A percentile compares a stretch with the other conserved stretches of the same genome.
phyloP scores from a whole-genome alignment of 148 eudicot species.

The Drosera capensis region DNA sequence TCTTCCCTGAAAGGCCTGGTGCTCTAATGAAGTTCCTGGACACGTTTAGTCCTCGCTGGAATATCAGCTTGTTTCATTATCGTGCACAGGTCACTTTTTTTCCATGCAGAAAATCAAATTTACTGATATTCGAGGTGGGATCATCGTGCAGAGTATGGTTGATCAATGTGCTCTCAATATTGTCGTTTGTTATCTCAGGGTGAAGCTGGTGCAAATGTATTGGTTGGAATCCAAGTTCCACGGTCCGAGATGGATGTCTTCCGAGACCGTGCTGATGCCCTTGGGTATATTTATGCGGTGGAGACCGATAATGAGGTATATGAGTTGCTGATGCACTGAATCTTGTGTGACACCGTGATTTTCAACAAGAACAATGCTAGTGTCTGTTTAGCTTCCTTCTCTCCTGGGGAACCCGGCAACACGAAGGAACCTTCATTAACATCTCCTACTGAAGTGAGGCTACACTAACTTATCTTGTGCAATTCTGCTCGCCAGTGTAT shows the following conservation, averaged over 20 bases:
- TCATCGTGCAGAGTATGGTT: too few relatives aligned
- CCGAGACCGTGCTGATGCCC: slow-evolving; percentile 32
- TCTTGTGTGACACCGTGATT: not conserved
- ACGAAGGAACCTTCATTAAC: too few relatives aligned
- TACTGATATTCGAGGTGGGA: too few relatives aligned
- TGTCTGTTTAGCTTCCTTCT: too few relatives aligned
- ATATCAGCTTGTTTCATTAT: slow-evolving; percentile 91
- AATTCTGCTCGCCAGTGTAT: too few relatives aligned
- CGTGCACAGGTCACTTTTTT: slow-evolving; percentile 83
- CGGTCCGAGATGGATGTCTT: slow-evolving; percentile 42
- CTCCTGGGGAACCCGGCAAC: too few relatives aligned
- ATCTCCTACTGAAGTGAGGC: too few relatives aligned
- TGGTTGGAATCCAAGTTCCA: slow-evolving; percentile 86
- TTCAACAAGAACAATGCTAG: not conserved
- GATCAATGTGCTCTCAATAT: too few relatives aligned
- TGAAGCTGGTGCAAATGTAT: slow-evolving; percentile 81
- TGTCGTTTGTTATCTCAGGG: too few relatives aligned
- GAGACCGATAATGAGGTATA: slow-evolving; percentile 55
- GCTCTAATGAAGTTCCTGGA: slow-evolving; percentile 76
- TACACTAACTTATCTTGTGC: too few relatives aligned
- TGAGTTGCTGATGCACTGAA: slow-evolving; percentile 51
- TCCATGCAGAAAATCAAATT: too few relatives aligned
- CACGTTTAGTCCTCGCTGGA: slow-evolving; percentile 86
- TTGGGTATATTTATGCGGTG: slow-evolving; percentile 52
- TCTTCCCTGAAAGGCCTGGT: slow-evolving; percentile 91